phyloP scores from a whole-genome alignment of 129 eudicot genomes.

The Lactuca saligna region DNA sequence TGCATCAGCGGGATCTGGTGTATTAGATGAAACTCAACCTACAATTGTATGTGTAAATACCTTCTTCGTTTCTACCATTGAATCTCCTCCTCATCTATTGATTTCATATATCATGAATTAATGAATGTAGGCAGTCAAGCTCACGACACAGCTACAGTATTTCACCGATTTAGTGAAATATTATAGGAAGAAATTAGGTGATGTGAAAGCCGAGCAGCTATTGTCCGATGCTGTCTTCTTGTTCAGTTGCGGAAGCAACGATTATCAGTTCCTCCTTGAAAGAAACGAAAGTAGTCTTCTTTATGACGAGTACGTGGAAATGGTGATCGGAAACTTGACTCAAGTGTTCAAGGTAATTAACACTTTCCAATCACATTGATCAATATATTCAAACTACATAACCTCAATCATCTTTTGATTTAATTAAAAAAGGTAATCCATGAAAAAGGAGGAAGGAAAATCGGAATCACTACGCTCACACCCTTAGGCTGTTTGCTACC shows the following conservation, averaged over 20 bases:
- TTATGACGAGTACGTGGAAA: slow-evolving; percentile 26
- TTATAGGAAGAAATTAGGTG: slow-evolving; percentile 30
- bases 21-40: slow-evolving; percentile 33
- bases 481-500: slow-evolving; percentile 28
- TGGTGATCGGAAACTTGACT: slow-evolving; percentile 41
- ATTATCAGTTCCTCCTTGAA: slow-evolving; percentile 14
- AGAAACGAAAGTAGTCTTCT: slow-evolving; percentile 12
- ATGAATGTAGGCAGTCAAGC: slow-evolving; percentile 28
- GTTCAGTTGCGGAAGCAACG: slow-evolving; percentile 38
- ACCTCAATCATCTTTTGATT: neutral
- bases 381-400: too few species aligned
- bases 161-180: slow-evolving; percentile 22
- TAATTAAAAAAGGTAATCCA: slow-evolving; percentile 17
- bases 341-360: slow-evolving; percentile 24
- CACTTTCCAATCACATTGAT: neutral
- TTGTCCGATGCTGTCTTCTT: slow-evolving; percentile 39
- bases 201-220: slow-evolving; percentile 18
- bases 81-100: neutral
- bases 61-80: neutral
- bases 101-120: too few species aligned
- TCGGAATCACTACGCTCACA: slow-evolving; percentile 20
- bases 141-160: slow-evolving; percentile 31
- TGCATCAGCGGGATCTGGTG: slow-evolving; percentile 60
- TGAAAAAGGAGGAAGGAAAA: slow-evolving; percentile 36
- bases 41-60: slow-evolving; percentile 34